phyloP scores from a whole-genome alignment of 1,284 basidiomycete species.

The Fomitopsis schrenkii region DNA sequence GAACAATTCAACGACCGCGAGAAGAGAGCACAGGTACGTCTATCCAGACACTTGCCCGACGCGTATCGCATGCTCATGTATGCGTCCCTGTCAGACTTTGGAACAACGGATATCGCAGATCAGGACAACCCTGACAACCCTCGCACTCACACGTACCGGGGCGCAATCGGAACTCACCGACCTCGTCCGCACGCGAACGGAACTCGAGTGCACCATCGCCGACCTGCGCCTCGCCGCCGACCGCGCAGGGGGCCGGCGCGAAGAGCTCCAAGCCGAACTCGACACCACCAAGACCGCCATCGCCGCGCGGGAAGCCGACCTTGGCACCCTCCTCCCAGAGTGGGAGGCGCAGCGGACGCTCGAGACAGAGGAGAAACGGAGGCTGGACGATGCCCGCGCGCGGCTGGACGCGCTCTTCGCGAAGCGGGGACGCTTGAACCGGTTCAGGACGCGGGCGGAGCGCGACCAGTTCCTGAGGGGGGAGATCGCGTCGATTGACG shows the following conservation, averaged over 20 bases:
- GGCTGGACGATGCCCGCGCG: constrained; percentile 70
- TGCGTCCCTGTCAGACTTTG: constrained; percentile 45
- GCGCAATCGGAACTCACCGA: constrained; percentile 77
- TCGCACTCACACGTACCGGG: constrained; percentile 65
- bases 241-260: constrained; percentile 58
- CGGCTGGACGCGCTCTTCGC: constrained; percentile 73
- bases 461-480: constrained; percentile 75
- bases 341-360: constrained; percentile 56
- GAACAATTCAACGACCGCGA: constrained; percentile 83
- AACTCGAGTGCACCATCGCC: constrained; percentile 79
- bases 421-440: constrained; percentile 84
- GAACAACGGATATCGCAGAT: constrained; percentile 73
- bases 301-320: constrained; percentile 52
- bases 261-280: constrained; percentile 68
- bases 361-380: constrained; percentile 67
- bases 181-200: constrained; percentile 72
- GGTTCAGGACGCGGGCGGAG: constrained; percentile 81
- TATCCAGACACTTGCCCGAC: neutral
- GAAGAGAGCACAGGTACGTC: constrained; percentile 72
- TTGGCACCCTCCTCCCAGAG: constrained; percentile 61
- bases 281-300: constrained; percentile 58
- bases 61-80: neutral
- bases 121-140: constrained; percentile 69
- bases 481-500: constrained; percentile 70
- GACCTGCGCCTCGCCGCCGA: constrained; percentile 70